Evolutionary conservation across 495 filamentous ascomycete genomes (phyloP).

Genomic region (Hypoxylon trugodes): DNA sequence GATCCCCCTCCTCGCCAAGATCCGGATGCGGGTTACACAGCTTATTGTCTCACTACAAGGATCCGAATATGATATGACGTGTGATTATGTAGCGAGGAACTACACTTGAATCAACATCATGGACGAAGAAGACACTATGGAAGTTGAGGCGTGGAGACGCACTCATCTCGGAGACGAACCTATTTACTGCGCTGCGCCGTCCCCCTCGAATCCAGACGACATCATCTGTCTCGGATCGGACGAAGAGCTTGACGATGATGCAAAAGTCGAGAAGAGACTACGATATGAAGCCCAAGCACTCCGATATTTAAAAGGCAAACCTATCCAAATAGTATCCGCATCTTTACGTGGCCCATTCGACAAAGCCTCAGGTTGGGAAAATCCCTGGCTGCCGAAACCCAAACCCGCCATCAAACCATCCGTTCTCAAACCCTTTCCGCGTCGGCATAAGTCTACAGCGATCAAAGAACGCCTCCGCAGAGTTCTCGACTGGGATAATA

Average conservation of each 20-base stretch:
- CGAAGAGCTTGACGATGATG: constrained; percentile 57
- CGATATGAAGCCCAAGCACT: constrained; percentile 67
- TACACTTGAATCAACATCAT: constrained; percentile 10
- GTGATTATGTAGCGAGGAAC: background rate
- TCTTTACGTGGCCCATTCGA: constrained; percentile 70
- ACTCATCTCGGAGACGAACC: constrained; percentile 48
- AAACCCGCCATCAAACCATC: constrained; percentile 18
- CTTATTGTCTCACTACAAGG: background rate
- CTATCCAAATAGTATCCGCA: constrained; percentile 68
- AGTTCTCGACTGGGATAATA: constrained; percentile 11
- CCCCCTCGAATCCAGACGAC: constrained; percentile 45
- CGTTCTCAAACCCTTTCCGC: constrained; percentile 2
- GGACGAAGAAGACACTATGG: constrained; percentile 17
- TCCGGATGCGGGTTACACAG: background rate
- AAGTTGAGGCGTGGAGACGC: constrained; percentile 17
- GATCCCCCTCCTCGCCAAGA: no score
- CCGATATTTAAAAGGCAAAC: constrained; percentile 65
- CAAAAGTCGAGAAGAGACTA: constrained; percentile 55
- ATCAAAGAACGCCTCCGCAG: background rate
- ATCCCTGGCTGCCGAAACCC: constrained; percentile 67
- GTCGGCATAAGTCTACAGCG: constrained; percentile 3
- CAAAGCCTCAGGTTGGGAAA: constrained; percentile 62
- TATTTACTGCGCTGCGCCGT: constrained; percentile 55
- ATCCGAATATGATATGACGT: constrained; percentile 5
- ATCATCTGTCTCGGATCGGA: constrained; percentile 65